A percentile compares a stretch with the other conserved stretches of the same genome.
phyloP scores from a whole-genome alignment of 192 early-diverging fungal species.

The Jimgerdemannia flammicorona region DNA sequence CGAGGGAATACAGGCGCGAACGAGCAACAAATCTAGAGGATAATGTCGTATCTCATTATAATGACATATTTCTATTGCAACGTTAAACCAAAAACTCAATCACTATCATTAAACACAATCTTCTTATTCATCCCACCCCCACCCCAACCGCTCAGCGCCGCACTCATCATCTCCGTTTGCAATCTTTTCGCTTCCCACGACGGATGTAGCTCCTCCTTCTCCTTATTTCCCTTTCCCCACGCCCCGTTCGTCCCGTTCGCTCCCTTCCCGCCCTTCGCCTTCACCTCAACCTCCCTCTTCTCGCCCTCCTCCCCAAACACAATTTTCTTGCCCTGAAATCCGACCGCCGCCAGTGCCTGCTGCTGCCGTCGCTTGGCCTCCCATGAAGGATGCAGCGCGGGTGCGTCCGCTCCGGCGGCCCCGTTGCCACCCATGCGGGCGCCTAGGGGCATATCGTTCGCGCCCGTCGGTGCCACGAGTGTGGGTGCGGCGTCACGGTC shows the following conservation, averaged over 20 bases:
- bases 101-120: not conserved
- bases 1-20: no score
- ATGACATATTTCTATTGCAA: no score
- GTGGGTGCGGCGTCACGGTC: no score
- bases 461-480: not conserved
- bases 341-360: constrained; percentile 23
- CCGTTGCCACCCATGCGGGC: not conserved
- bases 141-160: not conserved
- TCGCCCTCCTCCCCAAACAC: constrained; percentile 18
- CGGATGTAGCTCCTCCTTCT: not conserved
- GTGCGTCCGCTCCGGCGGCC: no score
- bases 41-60: no score
- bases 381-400: constrained; percentile 29
- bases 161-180: not conserved
- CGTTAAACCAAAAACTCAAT: no score
- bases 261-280: not conserved
- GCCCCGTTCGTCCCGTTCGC: not conserved
- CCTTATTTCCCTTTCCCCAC: not conserved
- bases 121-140: not conserved
- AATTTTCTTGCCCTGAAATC: constrained; percentile 23
- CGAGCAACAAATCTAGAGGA: no score
- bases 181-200: not conserved
- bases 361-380: constrained; percentile 31
- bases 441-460: not conserved
- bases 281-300: not conserved